Base-by-base conservation (phyloP, 129 eudicot genomes). In the Scalesia atractyloides region DNA sequence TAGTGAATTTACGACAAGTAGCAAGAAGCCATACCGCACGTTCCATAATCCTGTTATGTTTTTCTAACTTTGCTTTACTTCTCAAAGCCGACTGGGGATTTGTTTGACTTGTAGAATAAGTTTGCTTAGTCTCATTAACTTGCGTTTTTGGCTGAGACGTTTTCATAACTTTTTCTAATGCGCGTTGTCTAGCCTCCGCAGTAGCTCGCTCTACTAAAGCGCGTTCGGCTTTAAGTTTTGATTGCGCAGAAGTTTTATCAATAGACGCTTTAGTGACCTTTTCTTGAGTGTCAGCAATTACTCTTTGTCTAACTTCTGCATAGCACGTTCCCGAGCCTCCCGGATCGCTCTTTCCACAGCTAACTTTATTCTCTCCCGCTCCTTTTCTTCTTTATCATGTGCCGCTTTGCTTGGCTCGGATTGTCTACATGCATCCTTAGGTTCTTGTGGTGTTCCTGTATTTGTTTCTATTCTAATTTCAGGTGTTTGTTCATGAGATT, bases 271-370 rank as follows among this genome's bases (percentile, higher is more conserved):
- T 94, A 47, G 79, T 86, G 24, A 71, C 66, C 79, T 80, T 90
- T 69, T 77, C 96, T 65, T 84, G 84, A 16, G 89, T 86, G 80
- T 83, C 96, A 39, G 91, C 87, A 81, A 79, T 80, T 75, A 67
- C 87, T 78, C 89, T 90, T 48, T 90, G 91, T 59, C 86, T 83
- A 64, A 89, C 95, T 82, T 86, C 97, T 58, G 81, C 82, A 74
- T 88, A 91, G 96, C 91, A 54, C 99, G 88, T 77, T 95, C 97
- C 60, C 99, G 94, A 81, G 89, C 97, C 85, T 95, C 99, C 17
- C 99, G 89, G 15, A 95, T 85, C 50, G 85, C 97, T 66, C 99
- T 83, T 59, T 95, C 99, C 39, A 86, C 99, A 59, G 87, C 97
- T 74, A 79, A 58, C 74, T 81, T 88, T 14, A 86, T 84, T 66